phyloP scores from a whole-genome alignment of 177 flowering plant species.

The Vitis hybrid region DNA sequence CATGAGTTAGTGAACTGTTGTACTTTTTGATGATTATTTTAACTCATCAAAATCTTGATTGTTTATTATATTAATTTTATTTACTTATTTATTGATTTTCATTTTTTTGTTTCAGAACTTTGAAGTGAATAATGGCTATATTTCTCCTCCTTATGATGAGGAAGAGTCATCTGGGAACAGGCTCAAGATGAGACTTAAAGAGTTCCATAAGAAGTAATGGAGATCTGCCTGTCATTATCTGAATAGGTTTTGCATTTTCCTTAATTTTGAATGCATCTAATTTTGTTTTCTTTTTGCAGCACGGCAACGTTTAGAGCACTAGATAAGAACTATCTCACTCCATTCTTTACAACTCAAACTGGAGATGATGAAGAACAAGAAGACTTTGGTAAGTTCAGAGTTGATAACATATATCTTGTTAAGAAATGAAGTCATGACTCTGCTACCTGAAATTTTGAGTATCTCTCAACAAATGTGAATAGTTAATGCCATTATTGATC shows the following conservation, averaged over 20 bases:
- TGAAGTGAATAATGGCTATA: conserved; percentile 59
- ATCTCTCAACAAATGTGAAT: too few relatives aligned
- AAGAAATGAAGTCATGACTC: too few relatives aligned
- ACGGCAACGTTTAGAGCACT: conserved; percentile 82
- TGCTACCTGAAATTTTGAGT: too few relatives aligned
- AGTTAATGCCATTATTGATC: too few relatives aligned
- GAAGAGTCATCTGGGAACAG: conserved; percentile 70
- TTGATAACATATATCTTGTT: too few relatives aligned
- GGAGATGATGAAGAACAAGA: conserved; percentile 61
- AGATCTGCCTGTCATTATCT: not conserved
- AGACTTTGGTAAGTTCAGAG: conserved; percentile 30
- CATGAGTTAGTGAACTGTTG: too few relatives aligned
- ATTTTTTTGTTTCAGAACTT: conserved; percentile 41
- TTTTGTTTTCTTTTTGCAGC: conserved; percentile 42
- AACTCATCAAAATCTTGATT: not conserved
- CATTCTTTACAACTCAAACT: conserved; percentile 90
- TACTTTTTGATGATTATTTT: not conserved
- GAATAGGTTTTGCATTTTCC: not conserved
- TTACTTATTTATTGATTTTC: not conserved
- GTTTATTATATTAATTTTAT: not conserved
- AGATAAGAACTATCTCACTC: conserved; percentile 93
- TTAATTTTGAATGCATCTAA: conserved; percentile 1
- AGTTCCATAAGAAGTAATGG: conserved; percentile 77
- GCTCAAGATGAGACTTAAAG: conserved; percentile 89
- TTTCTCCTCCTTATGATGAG: conserved; percentile 70